These are phyloP conservation scores for Scleromitrula shiraiana DNA, from an alignment of 2,329 filamentous ascomycete species.

Conservation along the genomic window DNA sequence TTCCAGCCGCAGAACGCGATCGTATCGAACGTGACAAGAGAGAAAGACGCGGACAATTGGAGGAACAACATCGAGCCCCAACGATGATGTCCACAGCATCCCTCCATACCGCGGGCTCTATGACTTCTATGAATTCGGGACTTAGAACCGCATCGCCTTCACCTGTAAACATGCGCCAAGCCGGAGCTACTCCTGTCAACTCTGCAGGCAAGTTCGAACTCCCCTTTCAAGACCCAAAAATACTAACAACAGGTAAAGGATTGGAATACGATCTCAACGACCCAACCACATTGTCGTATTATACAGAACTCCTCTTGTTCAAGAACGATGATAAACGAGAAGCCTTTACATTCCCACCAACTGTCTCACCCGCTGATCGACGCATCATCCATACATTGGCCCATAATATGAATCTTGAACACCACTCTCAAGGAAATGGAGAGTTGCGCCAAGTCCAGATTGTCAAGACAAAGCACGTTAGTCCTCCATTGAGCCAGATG, in stretches of 20 bases:
- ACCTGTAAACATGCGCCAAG: slow-evolving; percentile 26
- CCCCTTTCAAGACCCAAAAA: background rate
- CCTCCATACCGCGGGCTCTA: slow-evolving; percentile 76
- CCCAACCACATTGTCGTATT: slow-evolving; percentile 76
- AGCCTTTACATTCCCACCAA: slow-evolving; percentile 74
- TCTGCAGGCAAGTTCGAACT: slow-evolving; percentile 13
- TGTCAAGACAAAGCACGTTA: slow-evolving; percentile 45
- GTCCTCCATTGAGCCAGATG: slow-evolving; percentile 34
- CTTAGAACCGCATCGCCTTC: slow-evolving; percentile 34
- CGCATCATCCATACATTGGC: slow-evolving; percentile 89
- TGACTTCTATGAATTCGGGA: slow-evolving; percentile 62
- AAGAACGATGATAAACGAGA: slow-evolving; percentile 72
- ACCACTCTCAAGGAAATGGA: slow-evolving; percentile 81
- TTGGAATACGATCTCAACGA: slow-evolving; percentile 80
- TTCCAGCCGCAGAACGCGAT: slow-evolving; percentile 87
- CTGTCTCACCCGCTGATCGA: slow-evolving; percentile 73
- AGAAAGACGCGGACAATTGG: slow-evolving; percentile 87
- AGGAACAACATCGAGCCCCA: slow-evolving; percentile 81
- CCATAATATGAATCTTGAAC: slow-evolving; percentile 88
- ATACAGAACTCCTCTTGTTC: slow-evolving; percentile 84
- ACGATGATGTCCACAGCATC: slow-evolving; percentile 33
- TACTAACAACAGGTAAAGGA: slow-evolving; percentile 12
- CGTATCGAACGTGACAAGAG: slow-evolving; percentile 95
- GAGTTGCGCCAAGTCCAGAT: slow-evolving; percentile 88
- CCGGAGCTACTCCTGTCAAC: slow-evolving; percentile 9